Conservation (phyloP, 2,329 filamentous ascomycete species). For the Dryadomyces sulphureus region DNA sequence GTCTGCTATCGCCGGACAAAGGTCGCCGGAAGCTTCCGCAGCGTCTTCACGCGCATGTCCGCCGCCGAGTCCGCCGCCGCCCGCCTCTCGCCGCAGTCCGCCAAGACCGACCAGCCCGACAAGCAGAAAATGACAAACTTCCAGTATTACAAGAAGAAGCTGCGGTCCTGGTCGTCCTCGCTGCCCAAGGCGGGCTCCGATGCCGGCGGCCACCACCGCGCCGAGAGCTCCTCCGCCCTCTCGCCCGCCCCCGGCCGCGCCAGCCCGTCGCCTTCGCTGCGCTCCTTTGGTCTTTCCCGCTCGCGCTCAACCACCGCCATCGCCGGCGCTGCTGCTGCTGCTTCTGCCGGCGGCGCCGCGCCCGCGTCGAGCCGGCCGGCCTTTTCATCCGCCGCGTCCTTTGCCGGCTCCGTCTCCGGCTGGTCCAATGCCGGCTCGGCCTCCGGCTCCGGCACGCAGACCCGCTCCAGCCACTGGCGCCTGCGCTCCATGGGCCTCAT, state of each 20-base stretch:
- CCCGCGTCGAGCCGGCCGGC: no score
- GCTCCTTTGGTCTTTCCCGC: no score
- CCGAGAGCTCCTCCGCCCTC: no score
- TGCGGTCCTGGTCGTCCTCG: constrained; percentile 1
- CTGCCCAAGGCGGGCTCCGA: no score
- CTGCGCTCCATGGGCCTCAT: constrained; percentile 30
- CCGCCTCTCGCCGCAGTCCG: background rate
- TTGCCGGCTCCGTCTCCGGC: background rate
- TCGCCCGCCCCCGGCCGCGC: no score
- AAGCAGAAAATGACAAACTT: constrained; percentile 9
- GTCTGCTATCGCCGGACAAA: constrained; percentile 21
- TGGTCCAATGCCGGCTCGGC: background rate
- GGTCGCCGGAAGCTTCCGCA: constrained; percentile 19
- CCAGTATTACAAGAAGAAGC: constrained; percentile 2
- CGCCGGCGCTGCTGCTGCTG: no score
- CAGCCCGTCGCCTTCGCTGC: no score
- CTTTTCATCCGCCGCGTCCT: background rate
- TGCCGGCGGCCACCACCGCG: no score
- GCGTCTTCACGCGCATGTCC: constrained; percentile 9
- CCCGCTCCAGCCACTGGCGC: constrained; percentile 20
- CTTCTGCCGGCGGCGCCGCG: no score
- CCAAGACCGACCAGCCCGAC: background rate
- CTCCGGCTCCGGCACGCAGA: background rate
- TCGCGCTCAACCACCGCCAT: no score
- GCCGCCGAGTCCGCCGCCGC: background rate